A percentile compares a stretch with the other conserved stretches of the same genome.
Evolutionary conservation across 2,329 filamentous ascomycete species (phyloP).

Genomic region (Fusarium drepaniforme): DNA sequence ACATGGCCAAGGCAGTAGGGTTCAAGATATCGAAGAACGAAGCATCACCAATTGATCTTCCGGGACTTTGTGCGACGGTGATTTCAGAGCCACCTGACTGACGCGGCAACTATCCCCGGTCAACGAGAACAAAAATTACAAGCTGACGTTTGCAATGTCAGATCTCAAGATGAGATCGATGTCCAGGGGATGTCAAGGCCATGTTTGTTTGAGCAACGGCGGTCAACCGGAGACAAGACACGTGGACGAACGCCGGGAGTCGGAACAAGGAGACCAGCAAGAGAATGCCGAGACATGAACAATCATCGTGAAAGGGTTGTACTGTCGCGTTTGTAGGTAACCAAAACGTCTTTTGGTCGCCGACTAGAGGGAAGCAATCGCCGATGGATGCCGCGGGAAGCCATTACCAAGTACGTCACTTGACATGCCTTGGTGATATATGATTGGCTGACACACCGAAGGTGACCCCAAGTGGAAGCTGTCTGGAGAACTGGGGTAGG

Average conservation of each 20-base stretch:
- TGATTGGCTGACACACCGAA: constrained; percentile 22
- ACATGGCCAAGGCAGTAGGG: constrained; percentile 18
- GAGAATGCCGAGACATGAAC: constrained; percentile 33
- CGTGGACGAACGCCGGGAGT: constrained; percentile 20
- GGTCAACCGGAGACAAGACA: constrained; percentile 25
- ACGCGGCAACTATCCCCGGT: neutral
- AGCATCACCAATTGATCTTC: constrained; percentile 16
- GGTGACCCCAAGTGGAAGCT: constrained; percentile 27
- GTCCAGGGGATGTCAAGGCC: constrained; percentile 14
- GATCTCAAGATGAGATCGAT: constrained; percentile 6
- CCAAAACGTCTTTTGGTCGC: constrained; percentile 16
- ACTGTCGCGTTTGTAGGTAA: constrained; percentile 3
- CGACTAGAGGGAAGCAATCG: constrained; percentile 23
- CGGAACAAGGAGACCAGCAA: constrained; percentile 6
- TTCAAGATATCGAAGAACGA: constrained; percentile 7
- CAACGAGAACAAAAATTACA: neutral
- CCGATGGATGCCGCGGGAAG: constrained; percentile 38
- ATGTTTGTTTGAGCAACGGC: constrained; percentile 25
- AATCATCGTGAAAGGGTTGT: constrained; percentile 28
- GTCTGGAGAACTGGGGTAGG: neutral
- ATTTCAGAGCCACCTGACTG: neutral
- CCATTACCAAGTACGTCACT: constrained; percentile 26
- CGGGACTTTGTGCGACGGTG: neutral
- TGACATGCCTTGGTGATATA: fast-evolving
- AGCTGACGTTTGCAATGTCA: constrained; percentile 28